A percentile compares a stretch with the other conserved stretches of the same genome.
Evolutionary conservation across 2,329 filamentous ascomycete species (phyloP).

Genomic region (Metarhizium robertsii): DNA sequence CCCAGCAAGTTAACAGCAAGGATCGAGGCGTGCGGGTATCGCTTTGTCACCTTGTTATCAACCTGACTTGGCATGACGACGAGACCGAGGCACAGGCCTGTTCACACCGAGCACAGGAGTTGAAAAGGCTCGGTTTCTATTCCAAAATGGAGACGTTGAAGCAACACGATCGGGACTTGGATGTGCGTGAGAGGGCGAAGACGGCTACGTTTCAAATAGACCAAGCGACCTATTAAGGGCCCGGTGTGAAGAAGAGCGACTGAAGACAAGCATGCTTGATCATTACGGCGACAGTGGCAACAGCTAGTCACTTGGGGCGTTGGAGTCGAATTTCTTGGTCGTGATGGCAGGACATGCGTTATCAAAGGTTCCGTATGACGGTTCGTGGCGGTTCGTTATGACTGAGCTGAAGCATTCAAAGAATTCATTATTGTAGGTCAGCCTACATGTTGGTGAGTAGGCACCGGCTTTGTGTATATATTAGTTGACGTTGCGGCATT

Average conservation of each 20-base stretch:
- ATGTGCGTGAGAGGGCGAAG: constrained; percentile 78
- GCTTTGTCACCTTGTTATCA: constrained; percentile 76
- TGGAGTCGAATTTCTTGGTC: neutral
- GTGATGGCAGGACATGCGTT: neutral
- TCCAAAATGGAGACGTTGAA: constrained; percentile 52
- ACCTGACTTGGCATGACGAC: constrained; percentile 77
- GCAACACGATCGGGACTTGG: constrained; percentile 62
- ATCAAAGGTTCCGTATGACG: neutral
- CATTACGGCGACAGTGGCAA: neutral
- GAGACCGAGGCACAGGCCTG: constrained; percentile 56
- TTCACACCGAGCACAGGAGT: constrained; percentile 54
- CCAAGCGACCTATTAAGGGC: constrained; percentile 20
- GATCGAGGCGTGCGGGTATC: constrained; percentile 66
- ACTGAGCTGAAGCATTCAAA: neutral
- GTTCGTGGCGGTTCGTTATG: neutral
- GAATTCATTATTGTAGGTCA: neutral
- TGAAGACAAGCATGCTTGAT: neutral
- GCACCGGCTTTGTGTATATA: neutral
- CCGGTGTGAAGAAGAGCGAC: neutral
- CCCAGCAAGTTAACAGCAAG: constrained; percentile 63
- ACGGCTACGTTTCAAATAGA: constrained; percentile 66
- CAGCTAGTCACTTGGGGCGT: neutral
- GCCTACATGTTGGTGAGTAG: neutral
- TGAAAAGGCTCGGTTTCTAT: constrained; percentile 64
- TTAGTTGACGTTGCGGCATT: neutral